Evolutionary conservation across 352 stramenopile genomes (phyloP).

Genomic region (Globisporangium cederbergense): DNA sequence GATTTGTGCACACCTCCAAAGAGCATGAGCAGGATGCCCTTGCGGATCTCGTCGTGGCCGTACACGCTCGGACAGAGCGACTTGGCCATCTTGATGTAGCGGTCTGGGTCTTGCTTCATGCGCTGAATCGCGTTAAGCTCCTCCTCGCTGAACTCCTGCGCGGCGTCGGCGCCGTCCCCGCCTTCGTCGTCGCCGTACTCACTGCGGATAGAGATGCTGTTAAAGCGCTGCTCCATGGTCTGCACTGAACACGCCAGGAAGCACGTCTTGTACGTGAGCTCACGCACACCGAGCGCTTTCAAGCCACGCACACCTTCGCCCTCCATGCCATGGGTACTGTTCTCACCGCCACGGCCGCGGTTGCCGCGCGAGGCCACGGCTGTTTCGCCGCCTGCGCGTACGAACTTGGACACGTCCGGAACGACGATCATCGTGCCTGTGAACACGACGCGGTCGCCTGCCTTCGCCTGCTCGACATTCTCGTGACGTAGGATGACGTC

Average conservation of each 20-base stretch:
- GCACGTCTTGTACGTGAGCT: conserved; percentile 97
- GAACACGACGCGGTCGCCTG: conserved; percentile 95
- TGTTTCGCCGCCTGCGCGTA: conserved; percentile 59
- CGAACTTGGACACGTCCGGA: conserved; percentile 93
- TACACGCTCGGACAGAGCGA: conserved; percentile 97
- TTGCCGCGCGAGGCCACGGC: conserved; percentile 47
- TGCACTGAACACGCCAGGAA: conserved; percentile 96
- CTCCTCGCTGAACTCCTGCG: conserved; percentile 88
- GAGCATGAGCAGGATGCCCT: conserved; percentile 96
- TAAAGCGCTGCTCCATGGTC: conserved; percentile 86
- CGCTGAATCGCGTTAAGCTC: conserved; percentile 91
- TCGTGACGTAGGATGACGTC: conserved; percentile 98
- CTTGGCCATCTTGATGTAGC: conserved; percentile 93
- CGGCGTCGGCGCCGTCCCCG: conserved; percentile 25
- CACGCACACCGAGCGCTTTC: conserved; percentile 93
- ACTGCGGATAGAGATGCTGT: conserved; percentile 83
- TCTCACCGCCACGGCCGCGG: conserved; percentile 42
- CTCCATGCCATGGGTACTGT: conserved; percentile 77
- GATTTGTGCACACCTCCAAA: conserved; percentile 98
- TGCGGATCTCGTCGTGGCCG: conserved; percentile 94
- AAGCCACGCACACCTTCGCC: conserved; percentile 93
- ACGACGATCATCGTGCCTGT: conserved; percentile 95
- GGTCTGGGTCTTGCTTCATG: conserved; percentile 88
- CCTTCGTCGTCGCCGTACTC: conserved; percentile 58
- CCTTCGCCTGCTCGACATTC: conserved; percentile 96